Percentiles rank a stretch among this genome's conserved stretches.
These are phyloP conservation scores for Teunomyces cretensis DNA, from an alignment of 805 yeast genomes.

Conservation along the genomic window DNA sequence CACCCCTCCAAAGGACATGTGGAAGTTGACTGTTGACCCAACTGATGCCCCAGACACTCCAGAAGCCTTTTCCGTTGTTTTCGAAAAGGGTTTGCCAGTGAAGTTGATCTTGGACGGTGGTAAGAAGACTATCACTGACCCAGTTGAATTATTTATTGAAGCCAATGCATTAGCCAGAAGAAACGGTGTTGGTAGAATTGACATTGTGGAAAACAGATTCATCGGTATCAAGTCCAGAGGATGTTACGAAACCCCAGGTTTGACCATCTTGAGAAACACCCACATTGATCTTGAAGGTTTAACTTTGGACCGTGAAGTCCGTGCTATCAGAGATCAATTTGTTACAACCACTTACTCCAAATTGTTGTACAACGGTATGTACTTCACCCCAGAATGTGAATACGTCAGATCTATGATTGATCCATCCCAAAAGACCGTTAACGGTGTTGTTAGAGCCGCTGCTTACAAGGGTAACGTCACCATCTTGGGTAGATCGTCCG, in stretches of 20 bases:
- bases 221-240: slow-evolving; percentile 99
- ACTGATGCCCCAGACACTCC: slow-evolving; percentile 91
- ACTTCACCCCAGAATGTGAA: slow-evolving; percentile 98
- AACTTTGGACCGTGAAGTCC: slow-evolving; percentile 95
- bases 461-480: slow-evolving; percentile 86
- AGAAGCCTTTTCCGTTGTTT: slow-evolving; percentile 81
- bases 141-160: slow-evolving; percentile 87
- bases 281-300: slow-evolving; percentile 97
- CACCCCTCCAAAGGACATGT: slow-evolving; percentile 99
- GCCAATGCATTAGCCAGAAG: slow-evolving; percentile 97
- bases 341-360: slow-evolving; percentile 91
- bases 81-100: slow-evolving; percentile 83
- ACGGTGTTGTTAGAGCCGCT: slow-evolving; percentile 93
- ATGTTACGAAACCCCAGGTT: slow-evolving; percentile 99
- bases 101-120: slow-evolving; percentile 71
- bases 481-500: slow-evolving; percentile 90
- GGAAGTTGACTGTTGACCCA: slow-evolving; percentile 98
- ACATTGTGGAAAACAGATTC: slow-evolving; percentile 98
- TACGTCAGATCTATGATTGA: slow-evolving; percentile 89
- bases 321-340: slow-evolving; percentile 93
- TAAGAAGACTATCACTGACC: slow-evolving; percentile 67
- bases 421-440: slow-evolving; percentile 93
- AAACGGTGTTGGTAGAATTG: slow-evolving; percentile 99
- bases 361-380: slow-evolving; percentile 93
- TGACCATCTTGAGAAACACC: slow-evolving; percentile 88